Percentiles rank a stretch among this genome's conserved stretches.
Conservation (phyloP, 129 eudicot species). For the Ambrosia trifida region DNA sequence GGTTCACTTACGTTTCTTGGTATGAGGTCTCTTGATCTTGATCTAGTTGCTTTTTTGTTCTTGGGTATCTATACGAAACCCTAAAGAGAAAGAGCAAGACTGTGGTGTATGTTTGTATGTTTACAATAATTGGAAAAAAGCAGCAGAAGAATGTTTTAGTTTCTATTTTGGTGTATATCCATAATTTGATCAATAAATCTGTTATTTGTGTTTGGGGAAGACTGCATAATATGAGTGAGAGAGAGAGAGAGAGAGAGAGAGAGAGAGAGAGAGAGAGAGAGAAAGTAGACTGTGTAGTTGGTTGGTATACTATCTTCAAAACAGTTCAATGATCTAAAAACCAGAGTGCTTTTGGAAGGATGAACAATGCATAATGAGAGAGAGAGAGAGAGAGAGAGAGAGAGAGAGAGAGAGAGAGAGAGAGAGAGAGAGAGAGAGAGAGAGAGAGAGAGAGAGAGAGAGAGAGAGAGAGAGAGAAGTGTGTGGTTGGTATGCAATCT, state of each 20-base stretch:
- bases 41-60: neutral
- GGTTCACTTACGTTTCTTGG: conserved; percentile 17
- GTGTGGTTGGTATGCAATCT: conserved; percentile 32
- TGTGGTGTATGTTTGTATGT: conserved; percentile 7
- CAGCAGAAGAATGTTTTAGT: conserved; percentile 38
- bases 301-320: conserved; percentile 27
- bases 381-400: conserved; percentile 4
- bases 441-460: too few species aligned
- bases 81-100: conserved; percentile 29
- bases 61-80: conserved; percentile 31
- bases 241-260: too few species aligned
- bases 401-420: neutral
- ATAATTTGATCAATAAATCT: conserved; percentile 30
- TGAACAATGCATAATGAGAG: conserved; percentile 18
- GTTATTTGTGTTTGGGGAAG: conserved; percentile 30
- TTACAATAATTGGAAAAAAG: conserved; percentile 16
- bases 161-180: conserved; percentile 40
- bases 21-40: conserved; percentile 26
- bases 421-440: conserved; percentile 4
- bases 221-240: neutral
- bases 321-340: conserved; percentile 31
- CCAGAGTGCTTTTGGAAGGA: conserved; percentile 43
- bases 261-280: neutral
- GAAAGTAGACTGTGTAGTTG: conserved; percentile 19
- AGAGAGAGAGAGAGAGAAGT: neutral